Base-by-base conservation (phyloP, 352 stramenopile genomes). In the Pythium aristosporum region DNA sequence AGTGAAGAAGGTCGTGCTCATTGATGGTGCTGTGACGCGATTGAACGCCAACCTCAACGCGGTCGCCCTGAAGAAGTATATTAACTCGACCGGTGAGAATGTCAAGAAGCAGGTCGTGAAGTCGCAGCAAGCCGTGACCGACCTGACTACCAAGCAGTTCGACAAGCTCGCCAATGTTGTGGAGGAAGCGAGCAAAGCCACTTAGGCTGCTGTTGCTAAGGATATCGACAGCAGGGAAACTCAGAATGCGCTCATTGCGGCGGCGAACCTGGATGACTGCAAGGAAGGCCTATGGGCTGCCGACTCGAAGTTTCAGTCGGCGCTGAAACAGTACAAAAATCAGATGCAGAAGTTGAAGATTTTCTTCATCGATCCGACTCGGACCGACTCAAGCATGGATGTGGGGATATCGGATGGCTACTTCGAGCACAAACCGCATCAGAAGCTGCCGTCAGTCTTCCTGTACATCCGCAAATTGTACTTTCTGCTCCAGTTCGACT, bases 21-120 rank as follows among this genome's bases (percentile, higher is more conserved):
- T 34, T 11, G 49, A 66, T 43, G 59, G 49, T n/a, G n/a, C n/a
- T 3, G 25, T 30, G 21, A 66, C 59, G 13, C 59, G 59, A 13
- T 5, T 21, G 15, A 37, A 44, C 1, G 49, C 57, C 12, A 59
- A 41, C 25, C 1, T 46, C 12, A 25, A 41, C 16, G 44, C 59
- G 2, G 46, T 18, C 28, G 49, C 57, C 41, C 16, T 65, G 18
- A 53, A 54, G 11, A 13, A 46, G 10, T 20, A 54, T 6, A 36
- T 67, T 28, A 51, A 30, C 11, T 56, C 34, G 11, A 34, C 58
- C 5, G 15, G 50, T 1, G 25, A 55, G 10, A 34, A 3, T 5
- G 28, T 67, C 13, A 61, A 60, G 30, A 36, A 41, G 16, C 47
- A 53, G 11, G n/a, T 67, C 21, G 23, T 30, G 15, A 30, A 39